A percentile compares a stretch with the other conserved stretches of the same genome.
phyloP scores from a whole-genome alignment of 768 basidiomycete genomes.

The Mycena leptocephala region DNA sequence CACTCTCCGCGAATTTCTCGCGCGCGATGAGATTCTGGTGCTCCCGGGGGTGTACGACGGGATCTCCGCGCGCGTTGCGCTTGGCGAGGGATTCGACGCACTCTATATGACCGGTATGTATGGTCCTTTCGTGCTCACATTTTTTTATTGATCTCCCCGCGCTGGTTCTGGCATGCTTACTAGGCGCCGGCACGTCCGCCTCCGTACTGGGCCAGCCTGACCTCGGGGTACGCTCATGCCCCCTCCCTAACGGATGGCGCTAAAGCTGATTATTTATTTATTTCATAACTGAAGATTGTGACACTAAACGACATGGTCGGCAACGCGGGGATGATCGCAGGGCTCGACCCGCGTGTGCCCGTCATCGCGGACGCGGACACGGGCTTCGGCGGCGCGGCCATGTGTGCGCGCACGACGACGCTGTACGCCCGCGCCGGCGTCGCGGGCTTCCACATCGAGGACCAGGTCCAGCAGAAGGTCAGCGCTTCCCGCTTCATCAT shows the following conservation, averaged over 20 bases:
- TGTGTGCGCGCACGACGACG: conserved; percentile 69
- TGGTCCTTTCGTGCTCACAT: too few relatives aligned
- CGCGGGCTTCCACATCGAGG: conserved; percentile 71
- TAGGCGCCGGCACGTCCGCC: conserved; percentile 67
- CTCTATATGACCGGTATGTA: conserved; percentile 67
- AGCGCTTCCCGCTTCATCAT: neutral
- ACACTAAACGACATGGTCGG: conserved; percentile 38
- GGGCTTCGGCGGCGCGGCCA: conserved; percentile 71
- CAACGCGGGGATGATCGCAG: conserved; percentile 65
- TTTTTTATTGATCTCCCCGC: neutral
- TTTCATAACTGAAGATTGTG: conserved; percentile 15
- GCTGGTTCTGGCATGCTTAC: neutral
- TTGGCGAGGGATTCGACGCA: conserved; percentile 67
- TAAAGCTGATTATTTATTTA: neutral
- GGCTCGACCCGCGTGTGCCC: conserved; percentile 62
- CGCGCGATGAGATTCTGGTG: conserved; percentile 30
- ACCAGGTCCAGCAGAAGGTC: conserved; percentile 58
- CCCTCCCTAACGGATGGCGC: neutral
- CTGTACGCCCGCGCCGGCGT: conserved; percentile 67
- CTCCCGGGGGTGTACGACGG: conserved; percentile 65
- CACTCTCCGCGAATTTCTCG: conserved; percentile 28
- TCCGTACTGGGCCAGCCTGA: conserved; percentile 71
- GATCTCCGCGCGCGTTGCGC: conserved; percentile 67
- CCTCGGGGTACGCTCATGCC: conserved; percentile 45
- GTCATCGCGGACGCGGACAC: conserved; percentile 74